phyloP scores from a whole-genome alignment of 805 yeast genomes.

The Groenewaldozyma tartarivorans region DNA sequence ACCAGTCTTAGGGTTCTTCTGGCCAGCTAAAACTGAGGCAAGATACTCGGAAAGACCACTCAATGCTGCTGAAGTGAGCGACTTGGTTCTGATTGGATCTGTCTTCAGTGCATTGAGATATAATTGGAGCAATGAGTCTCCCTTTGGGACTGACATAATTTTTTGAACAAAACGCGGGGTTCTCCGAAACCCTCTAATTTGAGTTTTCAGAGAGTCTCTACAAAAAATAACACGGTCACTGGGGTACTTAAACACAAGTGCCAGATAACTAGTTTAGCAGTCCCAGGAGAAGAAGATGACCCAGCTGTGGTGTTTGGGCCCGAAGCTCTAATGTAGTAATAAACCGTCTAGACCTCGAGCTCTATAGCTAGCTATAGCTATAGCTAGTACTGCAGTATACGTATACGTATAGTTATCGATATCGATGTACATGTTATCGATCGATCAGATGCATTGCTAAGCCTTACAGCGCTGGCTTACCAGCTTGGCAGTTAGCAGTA shows the following conservation, averaged over 20 bases:
- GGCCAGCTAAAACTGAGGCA: slow-evolving; percentile 29
- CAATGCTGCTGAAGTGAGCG: slow-evolving; percentile 28
- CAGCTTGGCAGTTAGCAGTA: no score
- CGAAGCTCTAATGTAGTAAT: no score
- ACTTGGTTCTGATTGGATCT: slow-evolving; percentile 28
- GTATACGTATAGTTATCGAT: no score
- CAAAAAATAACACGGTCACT: background rate
- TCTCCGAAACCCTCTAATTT: background rate
- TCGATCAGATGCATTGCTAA: no score
- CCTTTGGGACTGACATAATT: background rate
- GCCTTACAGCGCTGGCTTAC: no score
- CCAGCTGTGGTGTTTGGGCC: no score
- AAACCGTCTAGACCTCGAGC: no score
- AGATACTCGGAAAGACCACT: slow-evolving; percentile 27
- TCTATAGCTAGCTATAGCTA: no score
- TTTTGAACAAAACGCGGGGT: background rate
- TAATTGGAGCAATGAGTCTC: no score
- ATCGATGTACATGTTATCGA: no score
- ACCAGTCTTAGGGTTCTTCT: slow-evolving; percentile 27
- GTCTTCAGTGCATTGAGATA: slow-evolving; percentile 21
- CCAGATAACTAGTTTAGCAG: background rate
- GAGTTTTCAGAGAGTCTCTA: background rate
- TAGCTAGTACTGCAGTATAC: no score
- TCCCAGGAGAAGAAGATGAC: no score
- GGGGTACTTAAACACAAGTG: background rate